These are phyloP conservation scores for Ascoidea tarda DNA, from an alignment of 805 yeast genomes.

Conservation along the genomic window DNA sequence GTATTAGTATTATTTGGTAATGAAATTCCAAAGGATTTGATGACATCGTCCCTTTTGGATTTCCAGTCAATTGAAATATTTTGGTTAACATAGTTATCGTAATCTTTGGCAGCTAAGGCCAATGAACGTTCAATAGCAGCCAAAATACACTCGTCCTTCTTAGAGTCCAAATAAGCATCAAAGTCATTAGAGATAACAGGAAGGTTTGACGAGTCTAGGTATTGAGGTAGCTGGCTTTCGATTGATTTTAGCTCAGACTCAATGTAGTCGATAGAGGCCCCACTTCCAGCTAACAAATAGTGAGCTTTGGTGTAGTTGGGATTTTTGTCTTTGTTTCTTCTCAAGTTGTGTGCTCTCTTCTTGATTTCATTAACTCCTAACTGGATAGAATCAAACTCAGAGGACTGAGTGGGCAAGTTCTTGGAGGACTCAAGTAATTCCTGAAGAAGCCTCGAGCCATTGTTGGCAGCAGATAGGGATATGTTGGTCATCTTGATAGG, in stretches of 20 bases:
- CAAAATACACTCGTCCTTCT: constrained; percentile 72
- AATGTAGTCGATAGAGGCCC: constrained; percentile 74
- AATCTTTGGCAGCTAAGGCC: constrained; percentile 62
- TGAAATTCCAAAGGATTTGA: constrained; percentile 46
- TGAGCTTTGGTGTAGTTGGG: constrained; percentile 58
- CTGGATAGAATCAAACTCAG: constrained; percentile 70
- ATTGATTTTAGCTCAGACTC: constrained; percentile 36
- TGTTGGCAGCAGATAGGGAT: neutral
- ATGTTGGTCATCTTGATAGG: neutral
- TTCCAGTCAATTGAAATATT: constrained; percentile 79
- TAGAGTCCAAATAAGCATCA: constrained; percentile 48
- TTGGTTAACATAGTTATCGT: constrained; percentile 61
- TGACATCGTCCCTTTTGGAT: constrained; percentile 56
- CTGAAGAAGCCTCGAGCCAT: constrained; percentile 26
- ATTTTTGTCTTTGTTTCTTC: constrained; percentile 26
- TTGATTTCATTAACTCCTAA: constrained; percentile 69
- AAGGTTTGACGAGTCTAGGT: constrained; percentile 4
- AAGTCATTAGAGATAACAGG: constrained; percentile 22
- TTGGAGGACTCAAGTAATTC: constrained; percentile 69
- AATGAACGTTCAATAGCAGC: constrained; percentile 75
- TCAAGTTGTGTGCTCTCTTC: constrained; percentile 44
- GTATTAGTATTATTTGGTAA: neutral
- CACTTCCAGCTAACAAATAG: constrained; percentile 80
- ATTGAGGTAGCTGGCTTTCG: constrained; percentile 13
- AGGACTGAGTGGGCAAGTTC: constrained; percentile 49